phyloP scores from a whole-genome alignment of 305 asterid genomes.

The Fraxinus sp. region DNA sequence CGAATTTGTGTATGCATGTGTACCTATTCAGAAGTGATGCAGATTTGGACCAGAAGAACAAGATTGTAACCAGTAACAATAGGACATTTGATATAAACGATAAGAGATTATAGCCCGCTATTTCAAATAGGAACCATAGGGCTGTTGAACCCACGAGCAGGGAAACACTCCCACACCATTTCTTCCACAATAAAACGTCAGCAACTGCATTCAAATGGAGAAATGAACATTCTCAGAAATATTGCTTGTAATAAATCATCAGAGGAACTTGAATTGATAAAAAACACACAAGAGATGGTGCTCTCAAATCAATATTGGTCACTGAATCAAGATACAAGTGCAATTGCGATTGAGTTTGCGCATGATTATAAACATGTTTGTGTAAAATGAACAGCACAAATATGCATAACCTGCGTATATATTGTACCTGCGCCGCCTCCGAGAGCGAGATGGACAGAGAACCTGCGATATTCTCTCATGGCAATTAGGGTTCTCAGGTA shows the following conservation, averaged over 20 bases:
- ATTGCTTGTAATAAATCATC: neutral
- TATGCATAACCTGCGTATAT: neutral
- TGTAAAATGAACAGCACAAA: neutral
- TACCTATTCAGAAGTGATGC: constrained; percentile 92
- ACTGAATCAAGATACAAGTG: neutral
- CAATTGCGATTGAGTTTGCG: neutral
- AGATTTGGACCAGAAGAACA: constrained; percentile 94
- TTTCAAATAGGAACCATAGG: constrained; percentile 75
- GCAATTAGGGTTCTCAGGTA: constrained; percentile 34
- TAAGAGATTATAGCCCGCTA: constrained; percentile 67
- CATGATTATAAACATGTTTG: neutral
- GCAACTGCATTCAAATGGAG: constrained; percentile 58
- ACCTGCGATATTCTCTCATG: constrained; percentile 61
- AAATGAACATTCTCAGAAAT: neutral
- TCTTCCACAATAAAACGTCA: constrained; percentile 81
- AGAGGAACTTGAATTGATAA: neutral
- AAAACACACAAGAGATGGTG: neutral
- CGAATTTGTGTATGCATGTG: neutral
- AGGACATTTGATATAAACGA: constrained; percentile 66
- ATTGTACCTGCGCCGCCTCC: constrained; percentile 75
- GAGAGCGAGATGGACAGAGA: constrained; percentile 60
- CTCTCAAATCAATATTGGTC: constrained; percentile 12
- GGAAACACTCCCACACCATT: constrained; percentile 43
- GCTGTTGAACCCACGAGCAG: constrained; percentile 58
- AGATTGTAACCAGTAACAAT: constrained; percentile 60